Base-by-base conservation (phyloP, 768 basidiomycete species). In the Sarcodon sp. region DNA sequence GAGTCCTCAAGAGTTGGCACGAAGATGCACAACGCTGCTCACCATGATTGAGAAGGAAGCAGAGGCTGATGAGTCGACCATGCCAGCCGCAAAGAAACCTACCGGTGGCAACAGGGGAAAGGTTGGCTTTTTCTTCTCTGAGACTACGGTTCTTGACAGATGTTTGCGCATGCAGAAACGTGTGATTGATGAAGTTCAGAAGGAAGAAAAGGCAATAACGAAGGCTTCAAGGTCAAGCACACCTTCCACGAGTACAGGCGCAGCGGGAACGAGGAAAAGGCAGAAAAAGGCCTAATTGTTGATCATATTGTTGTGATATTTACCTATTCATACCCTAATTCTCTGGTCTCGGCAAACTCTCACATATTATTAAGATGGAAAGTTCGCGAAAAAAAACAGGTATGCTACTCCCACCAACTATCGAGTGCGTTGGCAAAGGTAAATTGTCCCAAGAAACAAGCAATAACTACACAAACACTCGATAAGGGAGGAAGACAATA, bases 21-120 rank as follows among this genome's bases (percentile, higher is more conserved):
- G 94, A 53, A 69, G 94, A 47, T 96, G 91, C 57, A 83, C 83
- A 55, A 96, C 94, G 2, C 61, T 97, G 35, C 58, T 96, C 27
- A 72, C 80, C 8, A 88, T 96, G 79, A 87, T 99, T 52, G 83
- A 89, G 67, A 94, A 93, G 69, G 94, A 98, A 64, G 83, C 81
- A 0, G 75, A 75, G 59, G 66, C 69, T 43, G 73, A 77, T 45
- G 72, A 76, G 77, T 78, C 34, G 83, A 86, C 60, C 80, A 83
- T 56, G 74, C 21, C 21, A 27, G 21, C 21, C 4, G 21, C 21
- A 27, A 27, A 27, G 21, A 27, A 27, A 27, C 21, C 21, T 27
- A 4, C 21, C 21, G 21, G 21, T 57, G 71, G 73, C 2, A 57
- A 59, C 35, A 65, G 60, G 55, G 59, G 61, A 51, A 87, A 87